Evolutionary conservation across 345 rosid species (phyloP), one percentile per base, ranked within the genome.

Genomic region (Ceriops zippeliana): DNA sequence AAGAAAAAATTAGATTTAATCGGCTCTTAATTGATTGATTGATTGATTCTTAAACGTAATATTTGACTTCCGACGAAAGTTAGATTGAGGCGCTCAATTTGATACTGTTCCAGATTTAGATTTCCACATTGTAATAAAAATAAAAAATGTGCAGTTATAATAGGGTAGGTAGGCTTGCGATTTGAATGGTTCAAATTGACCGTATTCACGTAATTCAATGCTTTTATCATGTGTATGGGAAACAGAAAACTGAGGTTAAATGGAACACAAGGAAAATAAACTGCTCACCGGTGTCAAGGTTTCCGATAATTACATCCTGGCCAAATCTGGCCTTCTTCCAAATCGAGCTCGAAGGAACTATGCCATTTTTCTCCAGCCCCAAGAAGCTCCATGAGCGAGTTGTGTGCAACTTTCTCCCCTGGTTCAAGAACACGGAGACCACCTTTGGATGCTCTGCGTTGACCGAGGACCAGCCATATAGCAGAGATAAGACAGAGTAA

Each of bases 361-460:
- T 24, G 9, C 69, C 75, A 7, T 56, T 52, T 22, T 67, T 20
- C 65, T 76, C 80, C 6, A 76, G 56, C 35, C 86, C 80, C 68
- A 87, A 78, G 63, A 90, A 90, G 52, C 76, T 72, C 96, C 93
- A 87, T 58, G 96, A 86, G 17, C 70, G 82, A 60, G 96, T 90
- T 1, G 91, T 90, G 15, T 83, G 93, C 13, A 81, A 28, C 27
- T 79, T 74, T 58, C 76, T 79, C 64, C 79, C 86, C 64, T 76
- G 79, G 82, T 83, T 85, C 70, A 67, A 65, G 78, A 87, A 83
- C 46, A 90, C 81, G n/a, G 91, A 85, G 20, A 83, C 67, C 7
- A 86, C 93, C 49, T 73, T 52, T 52, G 91, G 93, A 64, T 86
- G 86, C 52, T 81, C 93, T 87, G 77, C 70, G 64, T 52, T 65